Percentiles rank a stretch among this genome's conserved stretches.
Conservation (phyloP, 1,284 basidiomycete species). For the Singerocomus rubriflavus region DNA sequence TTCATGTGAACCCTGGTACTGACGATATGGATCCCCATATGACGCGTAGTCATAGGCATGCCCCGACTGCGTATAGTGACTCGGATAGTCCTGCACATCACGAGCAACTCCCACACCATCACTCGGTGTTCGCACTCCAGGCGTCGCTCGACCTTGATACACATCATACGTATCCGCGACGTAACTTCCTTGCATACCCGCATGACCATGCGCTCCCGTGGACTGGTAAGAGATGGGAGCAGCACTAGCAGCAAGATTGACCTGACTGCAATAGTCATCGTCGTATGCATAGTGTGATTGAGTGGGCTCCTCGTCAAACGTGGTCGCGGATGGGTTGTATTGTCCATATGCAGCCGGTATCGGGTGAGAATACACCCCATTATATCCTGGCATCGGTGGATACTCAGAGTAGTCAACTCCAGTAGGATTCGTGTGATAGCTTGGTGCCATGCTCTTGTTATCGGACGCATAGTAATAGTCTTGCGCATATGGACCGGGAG, state of each 20-base stretch:
- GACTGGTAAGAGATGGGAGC: conserved; percentile 51
- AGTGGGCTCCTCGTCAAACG: conserved; percentile 49
- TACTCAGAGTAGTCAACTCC: conserved; percentile 54
- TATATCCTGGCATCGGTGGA: conserved; percentile 73
- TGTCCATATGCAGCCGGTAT: conserved; percentile 44
- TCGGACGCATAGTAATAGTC: conserved; percentile 52
- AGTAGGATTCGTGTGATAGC: conserved; percentile 32
- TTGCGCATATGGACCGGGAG: conserved; percentile 54
- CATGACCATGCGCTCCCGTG: conserved; percentile 20
- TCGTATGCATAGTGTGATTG: conserved; percentile 45
- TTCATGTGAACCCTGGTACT: conserved; percentile 29
- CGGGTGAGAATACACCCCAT: conserved; percentile 52
- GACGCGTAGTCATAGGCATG: conserved; percentile 31
- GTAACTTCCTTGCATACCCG: conserved; percentile 35
- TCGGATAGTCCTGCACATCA: conserved; percentile 39
- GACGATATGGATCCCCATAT: conserved; percentile 29
- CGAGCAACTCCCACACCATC: conserved; percentile 24
- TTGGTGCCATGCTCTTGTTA: conserved; percentile 34
- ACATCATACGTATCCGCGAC: conserved; percentile 45
- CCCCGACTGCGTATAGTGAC: conserved; percentile 25
- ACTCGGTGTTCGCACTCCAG: conserved; percentile 24
- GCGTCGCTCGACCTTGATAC: conserved; percentile 46
- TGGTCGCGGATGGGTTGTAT: conserved; percentile 55
- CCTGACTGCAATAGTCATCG: conserved; percentile 61
- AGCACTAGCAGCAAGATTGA: conserved; percentile 51